A percentile compares a stretch with the other conserved stretches of the same genome.
Evolutionary conservation across 2,329 filamentous ascomycete species (phyloP).

Genomic region (Catunica adiposa): DNA sequence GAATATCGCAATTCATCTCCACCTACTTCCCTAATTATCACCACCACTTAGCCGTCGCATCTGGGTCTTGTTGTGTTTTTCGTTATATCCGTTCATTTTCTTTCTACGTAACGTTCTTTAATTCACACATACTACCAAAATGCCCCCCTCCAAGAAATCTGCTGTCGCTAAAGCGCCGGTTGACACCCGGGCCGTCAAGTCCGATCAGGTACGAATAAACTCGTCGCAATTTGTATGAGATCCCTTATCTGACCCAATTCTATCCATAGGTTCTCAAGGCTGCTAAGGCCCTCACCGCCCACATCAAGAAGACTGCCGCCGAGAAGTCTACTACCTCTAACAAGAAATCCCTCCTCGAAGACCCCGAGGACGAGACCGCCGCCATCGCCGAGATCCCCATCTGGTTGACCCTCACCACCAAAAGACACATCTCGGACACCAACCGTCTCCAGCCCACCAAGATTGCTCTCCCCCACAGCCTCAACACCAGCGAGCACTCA

Average conservation of each 20-base stretch:
- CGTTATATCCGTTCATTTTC: not conserved
- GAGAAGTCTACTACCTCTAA: slow-evolving; percentile 28
- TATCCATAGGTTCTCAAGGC: slow-evolving; percentile 39
- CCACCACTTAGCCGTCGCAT: not conserved
- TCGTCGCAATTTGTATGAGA: not conserved
- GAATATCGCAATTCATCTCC: slow-evolving; percentile 1
- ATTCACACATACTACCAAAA: slow-evolving; percentile 4
- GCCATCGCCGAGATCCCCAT: slow-evolving; percentile 33
- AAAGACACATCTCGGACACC: slow-evolving; percentile 53
- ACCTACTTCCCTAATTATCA: slow-evolving; percentile 1
- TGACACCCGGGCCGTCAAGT: slow-evolving; percentile 3
- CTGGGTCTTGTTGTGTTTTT: slow-evolving; percentile 1
- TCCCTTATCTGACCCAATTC: not conserved
- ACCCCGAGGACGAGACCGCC: slow-evolving; percentile 22
- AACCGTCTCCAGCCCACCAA: slow-evolving; percentile 69
- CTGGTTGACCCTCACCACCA: slow-evolving; percentile 48
- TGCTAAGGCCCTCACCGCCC: slow-evolving; percentile 43
- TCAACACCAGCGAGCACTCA: slow-evolving; percentile 48
- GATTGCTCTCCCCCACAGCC: slow-evolving; percentile 59
- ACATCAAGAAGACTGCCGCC: slow-evolving; percentile 41
- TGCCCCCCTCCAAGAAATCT: slow-evolving; percentile 12
- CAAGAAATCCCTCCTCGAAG: slow-evolving; percentile 41
- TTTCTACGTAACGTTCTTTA: not conserved
- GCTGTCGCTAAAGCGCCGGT: slow-evolving; percentile 7
- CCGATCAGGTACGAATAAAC: slow-evolving; percentile 6